phyloP scores from a whole-genome alignment of 2,329 filamentous ascomycete species.

The Geosmithia putterillii region DNA sequence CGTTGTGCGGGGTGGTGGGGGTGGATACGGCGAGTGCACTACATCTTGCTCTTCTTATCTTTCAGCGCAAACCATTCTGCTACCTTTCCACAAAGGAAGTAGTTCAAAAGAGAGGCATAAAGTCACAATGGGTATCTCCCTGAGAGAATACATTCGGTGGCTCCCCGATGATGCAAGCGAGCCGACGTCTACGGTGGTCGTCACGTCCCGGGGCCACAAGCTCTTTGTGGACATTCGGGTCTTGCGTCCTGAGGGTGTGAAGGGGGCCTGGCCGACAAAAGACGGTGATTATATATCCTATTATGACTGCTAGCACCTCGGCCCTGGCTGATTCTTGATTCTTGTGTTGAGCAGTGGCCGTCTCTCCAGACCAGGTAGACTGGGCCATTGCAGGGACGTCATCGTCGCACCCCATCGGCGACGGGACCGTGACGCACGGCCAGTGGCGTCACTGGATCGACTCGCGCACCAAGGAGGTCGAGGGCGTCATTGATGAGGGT shows the following conservation, averaged over 20 bases:
- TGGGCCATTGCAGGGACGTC: slow-evolving; percentile 55
- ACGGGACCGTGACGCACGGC: slow-evolving; percentile 20
- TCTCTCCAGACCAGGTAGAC: slow-evolving; percentile 31
- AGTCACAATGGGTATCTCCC: slow-evolving; percentile 33
- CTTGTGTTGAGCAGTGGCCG: neutral
- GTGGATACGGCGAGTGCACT: neutral
- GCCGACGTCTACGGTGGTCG: slow-evolving; percentile 51
- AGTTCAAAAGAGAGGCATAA: neutral
- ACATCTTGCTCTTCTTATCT: neutral
- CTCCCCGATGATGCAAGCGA: slow-evolving; percentile 37
- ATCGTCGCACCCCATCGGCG: slow-evolving; percentile 15
- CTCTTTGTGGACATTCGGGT: slow-evolving; percentile 53
- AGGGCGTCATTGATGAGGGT: slow-evolving; percentile 37
- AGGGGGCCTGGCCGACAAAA: neutral
- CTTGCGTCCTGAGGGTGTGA: slow-evolving; percentile 15
- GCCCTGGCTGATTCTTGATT: neutral
- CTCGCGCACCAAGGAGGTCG: slow-evolving; percentile 27
- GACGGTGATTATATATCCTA: neutral
- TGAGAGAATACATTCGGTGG: slow-evolving; percentile 48
- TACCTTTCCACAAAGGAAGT: neutral
- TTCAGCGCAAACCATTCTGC: neutral
- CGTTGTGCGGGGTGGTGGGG: neutral
- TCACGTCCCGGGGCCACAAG: slow-evolving; percentile 41
- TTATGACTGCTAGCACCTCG: slow-evolving; percentile 6
- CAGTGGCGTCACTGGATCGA: slow-evolving; percentile 50